phyloP scores from a whole-genome alignment of 129 eudicot species.

The Flaveria bidentis region DNA sequence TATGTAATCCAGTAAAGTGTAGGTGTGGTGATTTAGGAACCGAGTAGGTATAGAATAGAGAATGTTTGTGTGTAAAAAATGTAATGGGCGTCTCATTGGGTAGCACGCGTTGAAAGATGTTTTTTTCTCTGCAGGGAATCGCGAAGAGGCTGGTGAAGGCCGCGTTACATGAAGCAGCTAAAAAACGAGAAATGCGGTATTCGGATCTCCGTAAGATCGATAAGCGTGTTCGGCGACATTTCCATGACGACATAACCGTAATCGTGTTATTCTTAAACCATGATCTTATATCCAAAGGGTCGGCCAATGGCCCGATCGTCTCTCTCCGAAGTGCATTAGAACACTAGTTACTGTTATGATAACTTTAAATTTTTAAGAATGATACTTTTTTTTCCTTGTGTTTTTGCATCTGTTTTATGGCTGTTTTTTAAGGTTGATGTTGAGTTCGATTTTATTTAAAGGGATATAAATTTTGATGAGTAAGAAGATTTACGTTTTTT shows the following conservation, averaged over 20 bases:
- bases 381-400: neutral
- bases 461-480: constrained; percentile 10
- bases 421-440: constrained; percentile 3
- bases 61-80: too few relatives aligned
- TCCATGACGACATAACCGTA: constrained; percentile 52
- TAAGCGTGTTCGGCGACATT: constrained; percentile 51
- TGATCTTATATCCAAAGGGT: constrained; percentile 29
- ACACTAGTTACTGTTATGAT: constrained; percentile 29
- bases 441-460: constrained; percentile 17
- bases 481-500: constrained; percentile 1
- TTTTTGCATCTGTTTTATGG: neutral
- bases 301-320: constrained; percentile 17
- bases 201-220: constrained; percentile 50
- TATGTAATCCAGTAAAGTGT: too few relatives aligned
- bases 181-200: constrained; percentile 60
- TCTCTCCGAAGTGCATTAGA: constrained; percentile 44
- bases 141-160: constrained; percentile 52
- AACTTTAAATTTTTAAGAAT: constrained; percentile 19
- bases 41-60: too few relatives aligned
- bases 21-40: too few relatives aligned
- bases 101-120: neutral
- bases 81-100: too few relatives aligned
- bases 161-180: constrained; percentile 58
- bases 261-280: constrained; percentile 43
- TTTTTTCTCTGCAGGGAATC: constrained; percentile 43